These are phyloP conservation scores for Henckelia pumila DNA, from an alignment of 257 asterid species.

Conservation along the genomic window DNA sequence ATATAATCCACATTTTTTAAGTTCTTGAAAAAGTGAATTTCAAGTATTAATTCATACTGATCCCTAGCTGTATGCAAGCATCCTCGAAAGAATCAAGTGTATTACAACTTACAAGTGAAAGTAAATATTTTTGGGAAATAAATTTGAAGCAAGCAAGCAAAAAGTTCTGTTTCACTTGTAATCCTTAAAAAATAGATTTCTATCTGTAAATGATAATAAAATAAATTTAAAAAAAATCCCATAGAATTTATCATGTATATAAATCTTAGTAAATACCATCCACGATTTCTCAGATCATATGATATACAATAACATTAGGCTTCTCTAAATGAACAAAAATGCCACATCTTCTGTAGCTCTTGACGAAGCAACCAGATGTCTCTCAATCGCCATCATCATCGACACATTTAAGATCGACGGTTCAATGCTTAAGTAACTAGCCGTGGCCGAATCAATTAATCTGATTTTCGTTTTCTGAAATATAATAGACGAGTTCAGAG, in stretches of 20 bases:
- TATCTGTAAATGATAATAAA: background rate
- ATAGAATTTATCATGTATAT: no score
- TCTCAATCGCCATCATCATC: slow-evolving; percentile 11
- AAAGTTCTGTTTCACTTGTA: no score
- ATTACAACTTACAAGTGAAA: no score
- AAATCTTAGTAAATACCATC: background rate
- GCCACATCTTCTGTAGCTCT: slow-evolving; percentile 21
- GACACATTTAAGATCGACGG: background rate
- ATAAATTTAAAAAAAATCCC: no score
- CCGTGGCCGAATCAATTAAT: background rate
- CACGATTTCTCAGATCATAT: slow-evolving; percentile 9
- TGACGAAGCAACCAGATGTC: slow-evolving; percentile 3
- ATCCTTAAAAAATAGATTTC: background rate
- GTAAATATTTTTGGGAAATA: background rate
- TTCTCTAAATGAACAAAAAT: slow-evolving; percentile 29
- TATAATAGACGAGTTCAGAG: background rate
- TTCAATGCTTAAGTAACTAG: background rate
- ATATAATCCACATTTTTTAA: background rate
- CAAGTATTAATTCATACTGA: background rate
- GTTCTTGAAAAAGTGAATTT: background rate
- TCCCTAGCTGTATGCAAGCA: no score
- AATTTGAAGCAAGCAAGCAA: no score
- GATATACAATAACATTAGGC: slow-evolving; percentile 4
- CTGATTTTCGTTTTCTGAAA: slow-evolving; percentile 13
- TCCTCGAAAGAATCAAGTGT: no score